Base-by-base conservation (phyloP, 371 early-diverging fungal species). In the Mortierella sp. region DNA sequence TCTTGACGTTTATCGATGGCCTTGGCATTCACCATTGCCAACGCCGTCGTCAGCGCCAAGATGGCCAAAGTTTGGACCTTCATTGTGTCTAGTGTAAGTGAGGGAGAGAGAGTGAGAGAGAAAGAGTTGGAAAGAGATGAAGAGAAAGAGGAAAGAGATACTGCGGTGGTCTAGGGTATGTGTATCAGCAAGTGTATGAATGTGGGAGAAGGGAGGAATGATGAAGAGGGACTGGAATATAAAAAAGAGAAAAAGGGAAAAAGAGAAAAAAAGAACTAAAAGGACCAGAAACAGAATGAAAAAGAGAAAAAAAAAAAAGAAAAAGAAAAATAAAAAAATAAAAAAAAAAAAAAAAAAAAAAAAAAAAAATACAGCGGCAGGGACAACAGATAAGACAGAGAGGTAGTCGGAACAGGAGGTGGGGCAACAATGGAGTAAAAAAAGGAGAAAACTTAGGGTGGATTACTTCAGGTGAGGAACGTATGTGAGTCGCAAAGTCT, bases 11-110 rank as follows among this genome's bases (percentile, higher is more conserved):
- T 57, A 11, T 62, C 25, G 29, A 57, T 46, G 44, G 57, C 47
- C 4, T 65, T 59, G n/a, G 70, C 75, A 37, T 74, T 61, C 12
- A 57, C 59, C 5, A 74, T 19, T 4, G 75, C 70, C 5, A 69
- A 45, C 14, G 75, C 75, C 3, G 66, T 57, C 23, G 75, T 65
- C 66, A 56, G 14, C 56, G 56, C 29, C 56, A 64, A 23, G 7
- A 23, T 26, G 15, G 65, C 56, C 4, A 48, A 26, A 25, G 57
- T 55, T 48, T 30, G 44, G 48, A 16, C 37, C 55, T 53, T 46
- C 23, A 37, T 68, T 56, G 58, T 69, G 21, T 60, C 53, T 37
- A 58, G 29, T 30, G 43, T 52, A 25, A 28, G 19, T 51, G 47
- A 44, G 46, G 68, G 43, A 47, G 46, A n/a, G n/a, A n/a, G n/a